These are phyloP conservation scores for Syzygium jambos DNA, from an alignment of 345 rosid species.

Conservation along the genomic window DNA sequence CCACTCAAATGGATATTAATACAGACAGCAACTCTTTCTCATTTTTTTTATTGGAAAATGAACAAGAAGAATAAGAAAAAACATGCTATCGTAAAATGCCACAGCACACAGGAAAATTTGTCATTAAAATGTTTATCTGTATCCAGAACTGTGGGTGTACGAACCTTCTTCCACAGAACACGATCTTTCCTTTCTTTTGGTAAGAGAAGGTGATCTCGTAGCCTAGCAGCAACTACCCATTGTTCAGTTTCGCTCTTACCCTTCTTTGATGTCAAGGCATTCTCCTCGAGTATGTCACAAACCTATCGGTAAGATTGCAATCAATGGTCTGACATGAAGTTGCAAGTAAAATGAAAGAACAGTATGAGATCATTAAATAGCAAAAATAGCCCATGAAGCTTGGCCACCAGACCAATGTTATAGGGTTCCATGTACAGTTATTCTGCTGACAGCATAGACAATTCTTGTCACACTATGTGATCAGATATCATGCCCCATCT, in stretches of 20 bases:
- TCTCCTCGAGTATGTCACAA: constrained; percentile 85
- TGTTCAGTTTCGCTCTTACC: constrained; percentile 45
- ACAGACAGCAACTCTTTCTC: background rate
- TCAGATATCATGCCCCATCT: background rate
- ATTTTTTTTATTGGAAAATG: background rate
- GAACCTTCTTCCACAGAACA: constrained; percentile 75
- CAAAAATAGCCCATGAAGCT: background rate
- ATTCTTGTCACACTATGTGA: background rate
- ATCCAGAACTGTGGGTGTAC: background rate
- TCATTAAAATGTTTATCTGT: background rate
- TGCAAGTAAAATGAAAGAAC: background rate
- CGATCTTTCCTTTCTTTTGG: constrained; percentile 86
- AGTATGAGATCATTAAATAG: background rate
- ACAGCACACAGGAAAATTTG: background rate
- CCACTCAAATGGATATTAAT: constrained; percentile 1
- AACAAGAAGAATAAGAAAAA: background rate
- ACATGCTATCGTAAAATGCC: background rate
- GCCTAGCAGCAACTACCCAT: constrained; percentile 78
- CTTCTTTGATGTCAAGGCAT: constrained; percentile 49
- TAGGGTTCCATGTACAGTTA: background rate
- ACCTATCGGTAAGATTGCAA: constrained; percentile 31
- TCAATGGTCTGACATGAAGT: background rate
- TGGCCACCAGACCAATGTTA: background rate
- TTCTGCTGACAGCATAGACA: background rate
- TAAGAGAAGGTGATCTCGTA: constrained; percentile 80